Percentiles rank a stretch among this genome's conserved stretches.
These are phyloP conservation scores for Sordariomycetes sp. DNA, from an alignment of 2,329 filamentous ascomycete genomes.

Conservation along the genomic window DNA sequence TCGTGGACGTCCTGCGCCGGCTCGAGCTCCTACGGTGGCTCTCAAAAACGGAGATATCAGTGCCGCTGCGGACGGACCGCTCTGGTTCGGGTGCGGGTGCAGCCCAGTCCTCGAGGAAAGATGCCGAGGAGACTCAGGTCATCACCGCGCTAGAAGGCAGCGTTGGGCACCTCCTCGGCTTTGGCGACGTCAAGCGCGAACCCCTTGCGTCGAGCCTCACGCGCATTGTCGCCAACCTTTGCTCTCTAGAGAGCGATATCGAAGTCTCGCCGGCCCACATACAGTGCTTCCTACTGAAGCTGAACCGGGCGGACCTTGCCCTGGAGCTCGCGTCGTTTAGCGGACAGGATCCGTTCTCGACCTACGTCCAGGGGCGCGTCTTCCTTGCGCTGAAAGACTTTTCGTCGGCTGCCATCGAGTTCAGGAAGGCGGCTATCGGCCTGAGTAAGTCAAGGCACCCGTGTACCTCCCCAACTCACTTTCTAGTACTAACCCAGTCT, in stretches of 20 bases:
- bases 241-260: constrained; percentile 53
- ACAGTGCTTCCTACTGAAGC: constrained; percentile 51
- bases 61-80: constrained; percentile 31
- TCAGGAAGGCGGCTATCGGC: constrained; percentile 73
- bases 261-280: constrained; percentile 50
- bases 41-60: constrained; percentile 43
- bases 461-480: background rate
- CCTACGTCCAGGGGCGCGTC: constrained; percentile 77
- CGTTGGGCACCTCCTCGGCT: constrained; percentile 52
- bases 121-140: constrained; percentile 32
- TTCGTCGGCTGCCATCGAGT: constrained; percentile 60
- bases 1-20: constrained; percentile 62
- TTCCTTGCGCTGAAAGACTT: constrained; percentile 64
- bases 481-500: background rate
- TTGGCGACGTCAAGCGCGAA: constrained; percentile 37
- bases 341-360: constrained; percentile 50
- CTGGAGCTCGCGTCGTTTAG: constrained; percentile 46
- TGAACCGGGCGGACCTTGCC: constrained; percentile 49
- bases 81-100: constrained; percentile 21
- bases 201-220: constrained; percentile 51
- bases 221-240: constrained; percentile 56
- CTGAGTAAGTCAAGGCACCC: constrained; percentile 51
- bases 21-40: constrained; percentile 67
- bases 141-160: constrained; percentile 51
- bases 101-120: constrained; percentile 25